phyloP scores from a whole-genome alignment of 345 rosid genomes.

The Eucalyptus erythrocorys region DNA sequence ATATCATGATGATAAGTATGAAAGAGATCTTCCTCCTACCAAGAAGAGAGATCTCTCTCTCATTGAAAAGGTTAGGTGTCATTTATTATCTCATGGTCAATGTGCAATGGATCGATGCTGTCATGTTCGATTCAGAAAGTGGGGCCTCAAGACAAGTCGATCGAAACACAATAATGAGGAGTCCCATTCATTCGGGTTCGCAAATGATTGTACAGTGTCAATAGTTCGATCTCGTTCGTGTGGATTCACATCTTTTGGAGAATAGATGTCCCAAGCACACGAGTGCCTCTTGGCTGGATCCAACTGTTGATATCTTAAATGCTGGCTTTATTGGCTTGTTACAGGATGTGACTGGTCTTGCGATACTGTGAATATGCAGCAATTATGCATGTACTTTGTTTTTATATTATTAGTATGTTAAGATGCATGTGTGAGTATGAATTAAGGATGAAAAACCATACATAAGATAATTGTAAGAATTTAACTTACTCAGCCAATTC shows the following conservation, averaged over 20 bases:
- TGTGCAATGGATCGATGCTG: not conserved
- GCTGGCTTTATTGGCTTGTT: not conserved
- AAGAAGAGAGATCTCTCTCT: not conserved
- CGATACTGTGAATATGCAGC: not conserved
- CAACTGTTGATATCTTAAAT: not conserved
- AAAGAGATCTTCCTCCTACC: not conserved
- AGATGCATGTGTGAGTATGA: not conserved
- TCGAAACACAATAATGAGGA: not conserved
- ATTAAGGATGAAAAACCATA: not conserved
- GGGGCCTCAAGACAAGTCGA: not conserved
- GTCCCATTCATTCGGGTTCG: not conserved
- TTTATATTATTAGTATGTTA: not conserved
- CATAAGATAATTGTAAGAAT: not conserved
- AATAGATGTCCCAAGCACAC: not conserved
- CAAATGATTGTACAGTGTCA: not conserved
- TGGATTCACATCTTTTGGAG: not conserved
- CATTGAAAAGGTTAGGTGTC: not conserved
- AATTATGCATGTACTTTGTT: not conserved
- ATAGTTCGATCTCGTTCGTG: not conserved
- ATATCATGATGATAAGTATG: not conserved
- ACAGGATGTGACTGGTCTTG: not conserved
- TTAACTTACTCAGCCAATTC: not conserved
- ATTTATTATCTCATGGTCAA: not conserved
- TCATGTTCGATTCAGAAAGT: not conserved
- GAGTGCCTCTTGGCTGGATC: not conserved